Base-by-base conservation (phyloP, 495 filamentous ascomycete genomes). In the Aspergillus leporis region DNA sequence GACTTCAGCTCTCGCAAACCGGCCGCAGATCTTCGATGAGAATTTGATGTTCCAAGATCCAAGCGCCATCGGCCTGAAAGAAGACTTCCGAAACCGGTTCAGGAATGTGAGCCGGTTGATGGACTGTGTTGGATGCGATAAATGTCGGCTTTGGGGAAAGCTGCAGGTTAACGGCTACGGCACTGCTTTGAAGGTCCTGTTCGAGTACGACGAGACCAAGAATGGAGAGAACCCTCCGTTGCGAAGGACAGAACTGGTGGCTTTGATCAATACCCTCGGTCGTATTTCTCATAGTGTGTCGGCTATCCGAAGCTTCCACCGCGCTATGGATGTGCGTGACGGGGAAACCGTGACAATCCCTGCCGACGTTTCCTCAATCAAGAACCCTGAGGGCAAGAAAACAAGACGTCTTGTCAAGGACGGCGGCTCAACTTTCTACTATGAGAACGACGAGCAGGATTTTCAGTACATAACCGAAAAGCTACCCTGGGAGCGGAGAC, bases 81-180 rank as follows among this genome's bases (percentile, higher is more conserved):
- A 98, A 70, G 94, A 98, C 69, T 98, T 98, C 82, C 88, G 91
- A 64, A 93, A 95, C 69, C 90, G 94, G 14, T 98, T 98, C 83
- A 84, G 94, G 62, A 98, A 98, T 63, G 91, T 98, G 53, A 92
- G 88, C 63, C 85, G 94, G 21, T 77, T 98, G 64, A 98, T 98
- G 94, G 94, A 98, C 75, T 98, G 94, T 71, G 94, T 98, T 16
- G 94, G 94, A 21, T 98, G 94, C 74, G 94, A 98, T 77, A 98
- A 98, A 76, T 98, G 94, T 75, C 86, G 94, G 16, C 85, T 98
- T 3, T 98, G 94, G 95, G 94, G 94, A 51, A 98, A 98, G 73
- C 73, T 98, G n/a, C 94, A 98, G 71, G 94, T 92, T 6, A 90
- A 89, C 19, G 94, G 94, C 16, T 98, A 97, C 67, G 95, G 94